Percentiles rank a stretch among this genome's conserved stretches.
Evolutionary conservation across 768 basidiomycete genomes (phyloP).

Genomic region (Dioszegia aurantiaca): DNA sequence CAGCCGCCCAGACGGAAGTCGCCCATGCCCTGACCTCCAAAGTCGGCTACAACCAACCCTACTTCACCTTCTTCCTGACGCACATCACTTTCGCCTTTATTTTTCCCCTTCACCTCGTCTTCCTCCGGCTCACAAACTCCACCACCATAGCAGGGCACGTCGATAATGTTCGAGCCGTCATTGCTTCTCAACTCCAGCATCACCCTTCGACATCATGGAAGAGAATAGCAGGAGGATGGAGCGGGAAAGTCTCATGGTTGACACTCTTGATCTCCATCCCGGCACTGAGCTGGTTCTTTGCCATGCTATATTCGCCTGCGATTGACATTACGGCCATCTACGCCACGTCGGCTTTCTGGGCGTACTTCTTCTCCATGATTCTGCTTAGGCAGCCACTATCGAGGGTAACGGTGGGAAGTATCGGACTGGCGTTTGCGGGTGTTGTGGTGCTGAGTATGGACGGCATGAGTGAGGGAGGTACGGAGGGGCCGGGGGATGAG

Average conservation of each 20-base stretch:
- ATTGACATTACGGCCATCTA: conserved; percentile 79
- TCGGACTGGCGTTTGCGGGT: conserved; percentile 75
- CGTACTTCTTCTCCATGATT: conserved; percentile 75
- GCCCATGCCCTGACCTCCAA: conserved; percentile 68
- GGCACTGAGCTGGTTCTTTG: conserved; percentile 42
- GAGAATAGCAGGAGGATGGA: conserved; percentile 21
- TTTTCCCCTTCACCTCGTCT: conserved; percentile 76
- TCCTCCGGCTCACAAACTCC: conserved; percentile 55
- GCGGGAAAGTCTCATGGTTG: conserved; percentile 28
- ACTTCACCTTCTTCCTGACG: conserved; percentile 78
- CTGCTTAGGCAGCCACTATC: conserved; percentile 58
- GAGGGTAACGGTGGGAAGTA: conserved; percentile 70
- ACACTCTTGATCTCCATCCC: conserved; percentile 47
- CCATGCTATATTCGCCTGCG: conserved; percentile 56
- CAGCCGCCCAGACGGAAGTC: conserved; percentile 48
- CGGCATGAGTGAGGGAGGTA: conserved; percentile 19
- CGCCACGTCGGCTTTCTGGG: conserved; percentile 89
- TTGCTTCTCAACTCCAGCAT: conserved; percentile 6
- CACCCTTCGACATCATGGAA: conserved; percentile 19
- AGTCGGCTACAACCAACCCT: conserved; percentile 78
- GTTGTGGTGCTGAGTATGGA: conserved; percentile 80
- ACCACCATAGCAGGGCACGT: background rate
- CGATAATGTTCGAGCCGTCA: conserved; percentile 5
- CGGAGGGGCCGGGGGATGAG: conserved; percentile 45
- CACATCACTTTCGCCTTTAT: conserved; percentile 74